Base-by-base conservation (phyloP, 2,329 filamentous ascomycete species). In the Cucurbitaria berberidis region DNA sequence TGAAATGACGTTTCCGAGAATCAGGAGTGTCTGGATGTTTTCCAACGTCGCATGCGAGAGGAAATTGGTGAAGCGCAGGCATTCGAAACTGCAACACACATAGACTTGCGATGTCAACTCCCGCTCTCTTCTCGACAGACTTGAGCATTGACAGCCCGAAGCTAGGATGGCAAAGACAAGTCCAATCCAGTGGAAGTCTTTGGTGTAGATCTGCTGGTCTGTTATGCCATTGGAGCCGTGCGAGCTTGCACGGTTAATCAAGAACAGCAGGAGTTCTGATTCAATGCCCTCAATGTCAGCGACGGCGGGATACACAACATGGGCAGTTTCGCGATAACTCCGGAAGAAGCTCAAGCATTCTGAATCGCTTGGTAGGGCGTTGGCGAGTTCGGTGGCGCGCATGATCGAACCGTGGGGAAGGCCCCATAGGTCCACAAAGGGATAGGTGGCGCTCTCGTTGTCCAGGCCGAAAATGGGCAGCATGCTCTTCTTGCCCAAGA, bases 71-170 rank as follows among this genome's bases (percentile, higher is more conserved):
- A 86, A 84, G 16, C 85, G 82, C 22, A 87, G 76, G 62, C 84
- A 86, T 67, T 87, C 85, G 57, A 87, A 86, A 43, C 83, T 84
- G 70, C 85, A 87, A 72, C 85, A 87, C 4, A 86, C 80, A 67
- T 86, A 87, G 26, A 87, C 85, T 64, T 86, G 84, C 9, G 85
- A 87, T 6, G 84, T 86, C 60, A 87, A 69, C 62, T 87, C 84
- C 56, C 84, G 73, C 64, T 87, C 83, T 63, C 85, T 85, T 22
- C 82, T 78, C 3, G 81, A 79, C 42, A 86, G 69, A 32, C 81
- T 79, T 8, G 83, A 86, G 26, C 81, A 86, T 66, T 87, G 84
- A 50, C 83, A 84, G 18, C 85, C 85, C 21, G 83, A 86, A 5
- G 84, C 84, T n/a, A 87, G 74, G 3, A 85, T 81, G 8, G 85